Evolutionary conservation across 2,329 filamentous ascomycete genomes (phyloP).

Genomic region (Falciphora oryzae): DNA sequence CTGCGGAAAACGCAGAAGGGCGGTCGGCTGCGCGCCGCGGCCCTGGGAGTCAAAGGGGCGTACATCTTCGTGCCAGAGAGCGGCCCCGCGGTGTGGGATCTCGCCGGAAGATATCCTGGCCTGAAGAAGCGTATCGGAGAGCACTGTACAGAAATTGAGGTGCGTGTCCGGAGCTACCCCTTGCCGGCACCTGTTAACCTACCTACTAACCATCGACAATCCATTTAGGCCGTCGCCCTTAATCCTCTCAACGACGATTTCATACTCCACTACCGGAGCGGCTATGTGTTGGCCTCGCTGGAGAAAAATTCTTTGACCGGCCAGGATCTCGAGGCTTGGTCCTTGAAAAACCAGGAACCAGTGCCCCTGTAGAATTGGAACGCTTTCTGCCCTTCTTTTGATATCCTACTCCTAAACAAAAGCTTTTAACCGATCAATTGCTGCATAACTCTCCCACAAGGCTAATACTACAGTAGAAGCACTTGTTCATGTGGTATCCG

Average conservation of each 20-base stretch:
- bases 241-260: constrained; percentile 3
- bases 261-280: constrained; percentile 2
- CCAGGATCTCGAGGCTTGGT: neutral
- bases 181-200: neutral
- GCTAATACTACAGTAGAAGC: no score
- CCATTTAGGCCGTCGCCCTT: neutral
- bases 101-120: neutral
- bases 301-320: neutral
- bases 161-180: neutral
- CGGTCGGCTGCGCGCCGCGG: neutral
- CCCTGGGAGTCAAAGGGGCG: neutral
- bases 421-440: neutral
- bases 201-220: neutral
- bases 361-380: no score
- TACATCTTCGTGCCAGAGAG: neutral
- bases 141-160: neutral
- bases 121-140: neutral
- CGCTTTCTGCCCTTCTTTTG: neutral
- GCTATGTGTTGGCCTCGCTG: neutral
- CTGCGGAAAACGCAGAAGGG: neutral
- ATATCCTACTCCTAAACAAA: neutral
- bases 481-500: no score
- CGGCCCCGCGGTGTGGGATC: constrained; percentile 1
- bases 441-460: neutral
- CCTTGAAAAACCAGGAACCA: neutral